These are phyloP conservation scores for Tirmania nivea DNA, from an alignment of 495 filamentous ascomycete species.

Conservation along the genomic window DNA sequence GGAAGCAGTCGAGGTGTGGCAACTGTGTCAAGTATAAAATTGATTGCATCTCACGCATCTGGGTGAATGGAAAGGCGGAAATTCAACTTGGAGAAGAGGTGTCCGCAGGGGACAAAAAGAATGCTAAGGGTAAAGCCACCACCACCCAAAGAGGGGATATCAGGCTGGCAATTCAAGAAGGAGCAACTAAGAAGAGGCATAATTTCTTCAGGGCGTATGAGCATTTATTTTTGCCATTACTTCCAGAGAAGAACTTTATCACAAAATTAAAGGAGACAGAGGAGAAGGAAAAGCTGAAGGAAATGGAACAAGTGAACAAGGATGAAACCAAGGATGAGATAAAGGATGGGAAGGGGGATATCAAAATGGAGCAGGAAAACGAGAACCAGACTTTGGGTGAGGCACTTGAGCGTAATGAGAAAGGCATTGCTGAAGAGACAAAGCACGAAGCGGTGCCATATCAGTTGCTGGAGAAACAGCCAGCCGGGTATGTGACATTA, in stretches of 20 bases:
- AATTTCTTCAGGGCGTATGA: slow-evolving; percentile 31
- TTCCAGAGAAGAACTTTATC: slow-evolving; percentile 33
- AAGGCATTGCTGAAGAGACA: not conserved
- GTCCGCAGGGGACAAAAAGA: slow-evolving; percentile 10
- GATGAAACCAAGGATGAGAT: slow-evolving; percentile 5
- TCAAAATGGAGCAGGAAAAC: slow-evolving; percentile 2
- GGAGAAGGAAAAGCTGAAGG: not conserved
- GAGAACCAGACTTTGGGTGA: not conserved
- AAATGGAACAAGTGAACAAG: slow-evolving; percentile 3
- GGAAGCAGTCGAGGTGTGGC: slow-evolving; percentile 10
- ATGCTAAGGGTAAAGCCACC: slow-evolving; percentile 1
- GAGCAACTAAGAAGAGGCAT: slow-evolving; percentile 27
- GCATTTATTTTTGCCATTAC: slow-evolving; percentile 30
- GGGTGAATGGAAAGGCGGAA: slow-evolving; percentile 22
- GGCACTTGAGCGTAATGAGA: not conserved
- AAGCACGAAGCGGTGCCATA: slow-evolving; percentile 23
- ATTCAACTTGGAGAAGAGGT: slow-evolving; percentile 12
- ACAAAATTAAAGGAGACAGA: slow-evolving; percentile 22
- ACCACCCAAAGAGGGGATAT: slow-evolving; percentile 20
- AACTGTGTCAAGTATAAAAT: slow-evolving; percentile 5
- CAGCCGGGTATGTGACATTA: slow-evolving; percentile 22
- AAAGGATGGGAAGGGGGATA: not conserved
- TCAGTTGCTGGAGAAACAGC: slow-evolving; percentile 27
- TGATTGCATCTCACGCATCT: slow-evolving; percentile 15
- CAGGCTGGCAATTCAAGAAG: slow-evolving; percentile 25